These are phyloP conservation scores for Atalantia buxifolia DNA, from an alignment of 345 rosid species.

Conservation along the genomic window DNA sequence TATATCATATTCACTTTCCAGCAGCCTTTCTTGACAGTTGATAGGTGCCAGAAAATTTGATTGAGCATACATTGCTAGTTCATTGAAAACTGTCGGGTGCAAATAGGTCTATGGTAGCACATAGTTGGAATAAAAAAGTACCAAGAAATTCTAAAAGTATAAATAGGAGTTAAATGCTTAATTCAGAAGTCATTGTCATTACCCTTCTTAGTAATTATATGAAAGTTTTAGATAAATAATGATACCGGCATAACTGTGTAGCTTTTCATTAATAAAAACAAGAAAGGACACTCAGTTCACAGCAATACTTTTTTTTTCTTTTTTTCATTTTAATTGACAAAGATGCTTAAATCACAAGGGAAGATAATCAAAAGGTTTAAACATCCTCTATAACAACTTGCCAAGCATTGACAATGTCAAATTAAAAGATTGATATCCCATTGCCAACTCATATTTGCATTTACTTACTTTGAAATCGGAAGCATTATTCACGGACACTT, in stretches of 20 bases:
- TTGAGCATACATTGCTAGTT: background rate
- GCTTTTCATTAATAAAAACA: background rate
- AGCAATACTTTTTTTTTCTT: background rate
- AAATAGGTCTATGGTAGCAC: background rate
- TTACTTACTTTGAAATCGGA: background rate
- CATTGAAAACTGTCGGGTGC: background rate
- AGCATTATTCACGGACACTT: background rate
- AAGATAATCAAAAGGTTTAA: background rate
- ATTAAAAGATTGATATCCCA: background rate
- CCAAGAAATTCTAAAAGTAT: background rate
- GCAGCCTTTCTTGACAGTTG: background rate
- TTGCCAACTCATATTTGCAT: background rate
- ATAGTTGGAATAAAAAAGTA: background rate
- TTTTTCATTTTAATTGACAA: background rate
- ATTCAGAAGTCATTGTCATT: background rate
- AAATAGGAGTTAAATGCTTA: constrained; percentile 10
- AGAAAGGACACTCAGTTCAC: background rate
- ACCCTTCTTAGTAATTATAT: background rate
- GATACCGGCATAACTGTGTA: background rate
- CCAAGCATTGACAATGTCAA: background rate
- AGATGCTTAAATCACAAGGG: background rate
- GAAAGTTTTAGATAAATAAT: background rate
- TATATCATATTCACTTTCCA: background rate
- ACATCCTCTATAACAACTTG: background rate
- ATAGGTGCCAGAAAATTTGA: background rate